A percentile compares a stretch with the other conserved stretches of the same genome.
phyloP scores from a whole-genome alignment of 2,329 filamentous ascomycete species.

The Alternaria rosae region DNA sequence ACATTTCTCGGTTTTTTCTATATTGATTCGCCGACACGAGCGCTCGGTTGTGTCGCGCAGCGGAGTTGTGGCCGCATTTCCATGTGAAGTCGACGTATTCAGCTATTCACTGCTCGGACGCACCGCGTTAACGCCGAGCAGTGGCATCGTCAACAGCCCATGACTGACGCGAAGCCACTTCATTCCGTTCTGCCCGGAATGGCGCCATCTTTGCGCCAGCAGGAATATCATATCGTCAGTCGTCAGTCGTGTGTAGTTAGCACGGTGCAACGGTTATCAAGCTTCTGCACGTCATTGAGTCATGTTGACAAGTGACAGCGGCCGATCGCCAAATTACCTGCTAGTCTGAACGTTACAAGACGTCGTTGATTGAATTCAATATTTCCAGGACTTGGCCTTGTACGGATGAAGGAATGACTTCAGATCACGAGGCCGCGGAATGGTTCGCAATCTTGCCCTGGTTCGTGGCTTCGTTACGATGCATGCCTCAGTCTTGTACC shows the following conservation, averaged over 20 bases:
- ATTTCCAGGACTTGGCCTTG: not conserved
- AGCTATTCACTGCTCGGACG: slow-evolving; percentile 11
- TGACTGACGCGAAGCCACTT: slow-evolving; percentile 5
- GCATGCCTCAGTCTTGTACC: slow-evolving; percentile 24
- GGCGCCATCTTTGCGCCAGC: not conserved
- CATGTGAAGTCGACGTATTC: slow-evolving; percentile 8
- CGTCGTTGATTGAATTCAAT: not conserved
- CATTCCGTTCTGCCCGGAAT: slow-evolving; percentile 1
- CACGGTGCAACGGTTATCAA: slow-evolving; percentile 2
- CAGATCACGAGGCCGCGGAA: not conserved
- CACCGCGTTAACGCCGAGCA: slow-evolving; percentile 13
- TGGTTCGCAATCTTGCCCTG: slow-evolving; percentile 13
- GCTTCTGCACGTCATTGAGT: slow-evolving; percentile 18
- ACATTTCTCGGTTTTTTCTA: slow-evolving; percentile 16
- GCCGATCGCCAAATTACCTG: slow-evolving; percentile 3
- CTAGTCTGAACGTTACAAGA: slow-evolving; percentile 1
- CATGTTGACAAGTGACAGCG: slow-evolving; percentile 33
- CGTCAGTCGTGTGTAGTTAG: not conserved
- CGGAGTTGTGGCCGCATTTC: slow-evolving; percentile 16
- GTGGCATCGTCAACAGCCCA: slow-evolving; percentile 4
- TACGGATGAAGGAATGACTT: not conserved
- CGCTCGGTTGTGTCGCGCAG: slow-evolving; percentile 8
- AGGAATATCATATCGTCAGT: not conserved
- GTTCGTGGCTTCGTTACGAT: slow-evolving; percentile 13
- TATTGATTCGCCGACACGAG: slow-evolving; percentile 28